Evolutionary conservation across 2,329 filamentous ascomycete genomes (phyloP).

Genomic region (Trichoderma polysporum): DNA sequence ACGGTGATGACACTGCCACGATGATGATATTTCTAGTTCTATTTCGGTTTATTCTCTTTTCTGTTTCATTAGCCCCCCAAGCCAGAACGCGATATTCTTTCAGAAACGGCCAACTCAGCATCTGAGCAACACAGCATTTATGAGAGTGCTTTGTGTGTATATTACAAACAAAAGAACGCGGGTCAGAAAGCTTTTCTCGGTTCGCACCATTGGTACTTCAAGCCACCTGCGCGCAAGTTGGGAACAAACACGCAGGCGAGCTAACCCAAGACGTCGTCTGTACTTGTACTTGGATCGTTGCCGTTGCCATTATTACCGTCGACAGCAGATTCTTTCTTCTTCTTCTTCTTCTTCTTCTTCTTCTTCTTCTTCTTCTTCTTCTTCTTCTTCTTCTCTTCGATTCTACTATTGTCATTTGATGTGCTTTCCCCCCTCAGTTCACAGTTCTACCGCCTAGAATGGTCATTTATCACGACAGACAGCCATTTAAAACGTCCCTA

Average conservation of each 20-base stretch:
- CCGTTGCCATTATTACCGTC: conserved; percentile 30
- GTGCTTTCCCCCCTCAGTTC: conserved; percentile 10
- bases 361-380: conserved; percentile 23
- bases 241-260: background rate
- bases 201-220: background rate
- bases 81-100: conserved; percentile 8
- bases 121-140: conserved; percentile 32
- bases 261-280: conserved; percentile 29
- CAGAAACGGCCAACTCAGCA: conserved; percentile 19
- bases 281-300: conserved; percentile 37
- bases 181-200: conserved; percentile 20
- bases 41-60: conserved; percentile 25
- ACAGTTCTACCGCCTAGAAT: background rate
- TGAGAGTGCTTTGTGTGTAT: conserved; percentile 36
- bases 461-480: background rate
- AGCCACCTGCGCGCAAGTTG: background rate
- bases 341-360: conserved; percentile 25
- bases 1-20: conserved; percentile 40
- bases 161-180: conserved; percentile 31
- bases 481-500: background rate
- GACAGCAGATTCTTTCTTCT: conserved; percentile 25
- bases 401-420: conserved; percentile 27
- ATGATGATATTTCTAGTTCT: conserved; percentile 42
- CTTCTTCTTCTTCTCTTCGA: conserved; percentile 25
- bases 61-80: conserved; percentile 35